phyloP scores from a whole-genome alignment of 306 rosid species.

The Sicyos baderoa region DNA sequence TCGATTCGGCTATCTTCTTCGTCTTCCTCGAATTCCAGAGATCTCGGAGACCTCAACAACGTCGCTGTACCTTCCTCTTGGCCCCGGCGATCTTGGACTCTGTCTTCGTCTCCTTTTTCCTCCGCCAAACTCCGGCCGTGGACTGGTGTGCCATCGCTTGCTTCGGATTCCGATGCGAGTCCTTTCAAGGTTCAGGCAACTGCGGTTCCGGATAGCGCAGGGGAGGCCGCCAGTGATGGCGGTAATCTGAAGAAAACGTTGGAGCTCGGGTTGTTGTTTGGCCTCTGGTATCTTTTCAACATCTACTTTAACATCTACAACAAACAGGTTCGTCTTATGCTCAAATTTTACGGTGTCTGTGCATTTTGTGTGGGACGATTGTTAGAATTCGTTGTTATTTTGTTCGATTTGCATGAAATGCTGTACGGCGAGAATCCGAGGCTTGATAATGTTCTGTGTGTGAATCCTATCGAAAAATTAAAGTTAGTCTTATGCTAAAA shows the following conservation, averaged over 20 bases:
- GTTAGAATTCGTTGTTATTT: not conserved
- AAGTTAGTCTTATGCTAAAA: not conserved
- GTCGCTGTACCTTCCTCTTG: conserved; percentile 28
- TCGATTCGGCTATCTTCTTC: conserved; percentile 12
- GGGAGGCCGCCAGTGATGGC: conserved; percentile 24
- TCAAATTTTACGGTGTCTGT: not conserved
- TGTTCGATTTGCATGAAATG: conserved; percentile 15
- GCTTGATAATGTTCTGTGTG: not conserved
- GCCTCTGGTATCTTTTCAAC: conserved; percentile 74
- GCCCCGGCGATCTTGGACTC: conserved; percentile 57
- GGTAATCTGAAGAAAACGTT: conserved; percentile 33
- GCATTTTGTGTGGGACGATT: not conserved
- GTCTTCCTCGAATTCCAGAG: conserved; percentile 24
- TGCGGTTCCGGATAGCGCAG: conserved; percentile 47
- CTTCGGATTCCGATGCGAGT: conserved; percentile 24
- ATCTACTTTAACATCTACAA: conserved; percentile 89
- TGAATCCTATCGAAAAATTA: not conserved
- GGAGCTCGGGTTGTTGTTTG: conserved; percentile 61
- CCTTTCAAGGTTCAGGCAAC: conserved; percentile 43
- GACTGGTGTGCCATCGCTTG: conserved; percentile 21
- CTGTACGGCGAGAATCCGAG: not conserved
- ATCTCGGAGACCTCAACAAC: conserved; percentile 21
- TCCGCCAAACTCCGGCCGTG: conserved; percentile 43
- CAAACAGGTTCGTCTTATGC: conserved; percentile 55
- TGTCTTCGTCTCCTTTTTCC: conserved; percentile 18